phyloP scores from a whole-genome alignment of 169 alveolate genomes.

The Theileria orientalis region DNA sequence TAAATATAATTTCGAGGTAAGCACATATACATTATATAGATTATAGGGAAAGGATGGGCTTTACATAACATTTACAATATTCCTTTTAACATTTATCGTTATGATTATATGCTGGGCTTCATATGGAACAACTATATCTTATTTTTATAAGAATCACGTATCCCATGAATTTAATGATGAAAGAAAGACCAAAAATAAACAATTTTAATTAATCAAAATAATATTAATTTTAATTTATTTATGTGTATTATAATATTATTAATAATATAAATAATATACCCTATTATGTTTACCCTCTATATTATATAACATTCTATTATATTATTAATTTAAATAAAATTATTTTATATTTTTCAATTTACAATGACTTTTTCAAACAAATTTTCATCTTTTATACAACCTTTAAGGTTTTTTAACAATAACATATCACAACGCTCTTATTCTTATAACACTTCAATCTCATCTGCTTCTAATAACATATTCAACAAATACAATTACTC shows the following conservation, averaged over 20 bases:
- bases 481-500: too few relatives aligned
- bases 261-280: background rate
- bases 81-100: slow-evolving; percentile 4
- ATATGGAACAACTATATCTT: slow-evolving; percentile 37
- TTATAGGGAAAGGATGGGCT: background rate
- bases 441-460: too few relatives aligned
- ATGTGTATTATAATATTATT: background rate
- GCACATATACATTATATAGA: background rate
- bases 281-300: background rate
- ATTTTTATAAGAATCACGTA: slow-evolving; percentile 41
- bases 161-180: slow-evolving; percentile 27
- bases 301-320: background rate
- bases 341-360: too few relatives aligned
- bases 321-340: too few relatives aligned
- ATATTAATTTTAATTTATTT: too few relatives aligned
- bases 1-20: slow-evolving; percentile 5
- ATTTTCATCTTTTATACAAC: too few relatives aligned
- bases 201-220: too few relatives aligned
- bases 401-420: too few relatives aligned
- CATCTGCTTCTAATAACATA: too few relatives aligned
- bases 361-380: too few relatives aligned
- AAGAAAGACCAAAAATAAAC: background rate
- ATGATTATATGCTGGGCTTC: slow-evolving; percentile 31
- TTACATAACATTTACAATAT: background rate
- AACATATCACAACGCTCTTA: too few relatives aligned